A percentile compares a stretch with the other conserved stretches of the same genome.
These are phyloP conservation scores for Chalciporus chontae DNA, from an alignment of 768 basidiomycete genomes.

Conservation along the genomic window DNA sequence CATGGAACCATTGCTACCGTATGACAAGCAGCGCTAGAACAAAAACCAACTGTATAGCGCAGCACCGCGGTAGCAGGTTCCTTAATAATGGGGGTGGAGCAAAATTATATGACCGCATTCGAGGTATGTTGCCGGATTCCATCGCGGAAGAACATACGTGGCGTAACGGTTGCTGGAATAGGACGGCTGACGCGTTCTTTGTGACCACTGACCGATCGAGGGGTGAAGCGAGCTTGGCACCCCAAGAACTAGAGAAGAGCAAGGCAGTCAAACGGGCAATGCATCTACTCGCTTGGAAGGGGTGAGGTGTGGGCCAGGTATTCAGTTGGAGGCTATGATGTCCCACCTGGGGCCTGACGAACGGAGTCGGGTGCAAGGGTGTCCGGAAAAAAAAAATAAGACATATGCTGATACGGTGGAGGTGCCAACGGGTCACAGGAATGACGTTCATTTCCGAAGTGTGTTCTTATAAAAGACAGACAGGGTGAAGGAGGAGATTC, in stretches of 20 bases:
- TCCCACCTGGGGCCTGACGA: constrained; percentile 20
- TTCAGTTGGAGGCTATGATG: constrained; percentile 27
- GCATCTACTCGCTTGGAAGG: constrained; percentile 20
- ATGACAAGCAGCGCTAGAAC: constrained; percentile 22
- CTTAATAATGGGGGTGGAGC: constrained; percentile 29
- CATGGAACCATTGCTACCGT: constrained; percentile 16
- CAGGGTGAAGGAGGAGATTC: constrained; percentile 8
- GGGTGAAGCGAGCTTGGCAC: constrained; percentile 18
- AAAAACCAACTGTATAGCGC: constrained; percentile 23
- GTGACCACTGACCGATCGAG: constrained; percentile 17
- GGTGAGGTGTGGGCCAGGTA: constrained; percentile 15
- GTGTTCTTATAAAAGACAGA: constrained; percentile 28
- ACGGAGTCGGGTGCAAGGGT: constrained; percentile 33
- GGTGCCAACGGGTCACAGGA: constrained; percentile 25
- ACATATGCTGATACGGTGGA: constrained; percentile 21
- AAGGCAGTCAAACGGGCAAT: constrained; percentile 31
- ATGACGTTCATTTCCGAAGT: constrained; percentile 35
- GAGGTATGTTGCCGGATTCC: constrained; percentile 24
- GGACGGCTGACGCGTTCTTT: constrained; percentile 13
- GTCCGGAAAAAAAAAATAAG: constrained; percentile 21
- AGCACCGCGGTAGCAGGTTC: constrained; percentile 13
- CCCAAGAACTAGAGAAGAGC: constrained; percentile 15
- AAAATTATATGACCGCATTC: constrained; percentile 23
- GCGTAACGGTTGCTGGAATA: constrained; percentile 22
- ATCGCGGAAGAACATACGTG: constrained; percentile 26